Conservation (phyloP, 768 basidiomycete genomes). For the Trametes meyenii region DNA sequence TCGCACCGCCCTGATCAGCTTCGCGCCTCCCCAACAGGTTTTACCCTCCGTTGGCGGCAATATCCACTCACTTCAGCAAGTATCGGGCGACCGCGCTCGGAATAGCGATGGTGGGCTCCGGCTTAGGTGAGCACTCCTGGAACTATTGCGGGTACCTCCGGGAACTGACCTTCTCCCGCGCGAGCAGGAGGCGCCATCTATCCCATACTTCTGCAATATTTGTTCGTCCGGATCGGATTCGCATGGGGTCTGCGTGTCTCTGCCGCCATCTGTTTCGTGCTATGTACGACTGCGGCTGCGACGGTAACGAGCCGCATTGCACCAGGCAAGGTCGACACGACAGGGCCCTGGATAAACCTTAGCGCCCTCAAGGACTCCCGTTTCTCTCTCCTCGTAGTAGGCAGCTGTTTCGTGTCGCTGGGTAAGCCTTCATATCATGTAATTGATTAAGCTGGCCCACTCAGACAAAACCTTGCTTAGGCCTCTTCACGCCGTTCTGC, state of each 20-base stretch:
- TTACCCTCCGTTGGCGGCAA: constrained; percentile 66
- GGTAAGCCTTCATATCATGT: constrained; percentile 40
- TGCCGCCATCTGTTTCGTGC: constrained; percentile 50
- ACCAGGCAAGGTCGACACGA: constrained; percentile 22
- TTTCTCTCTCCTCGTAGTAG: constrained; percentile 56
- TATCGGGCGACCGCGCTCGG: constrained; percentile 75
- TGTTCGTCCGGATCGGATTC: constrained; percentile 60
- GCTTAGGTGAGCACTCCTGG: constrained; percentile 48
- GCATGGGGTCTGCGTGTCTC: constrained; percentile 63
- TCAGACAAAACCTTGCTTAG: constrained; percentile 36
- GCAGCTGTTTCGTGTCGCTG: constrained; percentile 62
- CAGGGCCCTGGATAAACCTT: constrained; percentile 29
- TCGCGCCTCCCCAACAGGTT: constrained; percentile 46
- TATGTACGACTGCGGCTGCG: constrained; percentile 51
- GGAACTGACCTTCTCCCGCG: not conserved
- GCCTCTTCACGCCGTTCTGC: constrained; percentile 71
- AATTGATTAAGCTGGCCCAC: not conserved
- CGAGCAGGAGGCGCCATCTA: constrained; percentile 65
- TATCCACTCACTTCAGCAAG: constrained; percentile 65
- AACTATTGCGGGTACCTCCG: constrained; percentile 27
- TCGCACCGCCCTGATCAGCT: constrained; percentile 7
- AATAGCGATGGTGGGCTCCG: constrained; percentile 67
- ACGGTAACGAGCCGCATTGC: constrained; percentile 45
- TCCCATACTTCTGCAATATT: constrained; percentile 61
- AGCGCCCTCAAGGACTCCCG: constrained; percentile 36